Evolutionary conservation across 768 basidiomycete genomes (phyloP), one percentile per base, ranked within the genome.

Genomic region (Boletus subcaerulescens): DNA sequence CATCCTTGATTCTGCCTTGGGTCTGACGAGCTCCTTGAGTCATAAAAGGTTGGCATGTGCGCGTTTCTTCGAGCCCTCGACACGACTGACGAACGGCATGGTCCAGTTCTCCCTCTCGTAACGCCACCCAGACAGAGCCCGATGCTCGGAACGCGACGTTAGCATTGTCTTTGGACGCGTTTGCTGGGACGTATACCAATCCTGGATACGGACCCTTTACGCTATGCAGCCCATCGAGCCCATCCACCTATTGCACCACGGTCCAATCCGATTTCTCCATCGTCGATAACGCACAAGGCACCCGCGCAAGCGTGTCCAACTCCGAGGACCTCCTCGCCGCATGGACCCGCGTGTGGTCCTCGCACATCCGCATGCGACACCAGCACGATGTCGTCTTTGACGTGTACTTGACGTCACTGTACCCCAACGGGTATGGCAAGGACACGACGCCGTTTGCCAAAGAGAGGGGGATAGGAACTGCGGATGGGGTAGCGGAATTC

Each of bases 161-260:
- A 7, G 33, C 60, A 0, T 35, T 59, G 7, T 48, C 61, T 6
- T 49, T 74, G n/a, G 63, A 68, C 2, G 60, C 55, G 0, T 69
- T 74, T 41, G 53, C 71, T 7, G 76, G 78, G 12, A 71, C 69
- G 0, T 80, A 77, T 57, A 11, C 45, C 3, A 63, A 73, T 48
- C 60, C 69, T 2, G 75, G 76, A 12, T 79, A 79, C 36, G 73
- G 72, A 39, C 48, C 65, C 3, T 52, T 78, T 43, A 69, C 67
- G 3, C 65, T 79, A 17, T 79, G 77, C 48, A 58, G 67, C 38
- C 59, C 69, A 1, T 42, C 52, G 9, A 60, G 63, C 53, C 33
- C 42, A 9, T 69, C 71, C 1, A 33, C 57, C 3, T 57, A 62
- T 20, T 71, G 70, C 46, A 35, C 57, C 45, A 14, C 32, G 18